phyloP scores from a whole-genome alignment of 2,329 filamentous ascomycete genomes.

The Ambrosiella beaveri region DNA sequence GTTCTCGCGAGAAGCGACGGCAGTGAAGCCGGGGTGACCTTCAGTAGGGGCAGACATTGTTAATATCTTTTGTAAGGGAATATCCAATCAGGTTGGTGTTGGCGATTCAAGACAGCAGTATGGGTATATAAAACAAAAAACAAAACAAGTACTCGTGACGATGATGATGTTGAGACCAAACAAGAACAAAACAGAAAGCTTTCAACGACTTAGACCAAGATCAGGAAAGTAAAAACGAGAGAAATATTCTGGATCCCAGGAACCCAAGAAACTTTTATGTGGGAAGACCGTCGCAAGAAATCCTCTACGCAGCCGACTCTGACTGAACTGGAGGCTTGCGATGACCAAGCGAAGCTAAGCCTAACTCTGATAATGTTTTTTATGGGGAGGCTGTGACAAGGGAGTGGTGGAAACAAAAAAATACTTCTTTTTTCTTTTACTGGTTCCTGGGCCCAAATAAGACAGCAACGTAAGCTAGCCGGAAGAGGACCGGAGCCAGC shows the following conservation, averaged over 20 bases:
- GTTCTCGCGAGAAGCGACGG: constrained; percentile 12
- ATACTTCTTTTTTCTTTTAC: constrained; percentile 2
- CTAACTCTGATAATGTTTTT: neutral
- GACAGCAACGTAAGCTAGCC: neutral
- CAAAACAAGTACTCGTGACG: neutral
- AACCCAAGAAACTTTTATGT: constrained; percentile 11
- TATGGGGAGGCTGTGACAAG: constrained; percentile 9
- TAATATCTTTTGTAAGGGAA: neutral
- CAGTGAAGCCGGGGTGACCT: constrained; percentile 13
- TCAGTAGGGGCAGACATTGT: constrained; percentile 13
- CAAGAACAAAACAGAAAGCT: constrained; percentile 1
- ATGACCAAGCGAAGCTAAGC: neutral
- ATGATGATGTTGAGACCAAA: neutral
- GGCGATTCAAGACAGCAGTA: neutral
- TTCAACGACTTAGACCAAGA: constrained; percentile 5
- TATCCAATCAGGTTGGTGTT: neutral
- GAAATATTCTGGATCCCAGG: neutral
- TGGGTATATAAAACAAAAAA: neutral
- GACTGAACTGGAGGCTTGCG: no score
- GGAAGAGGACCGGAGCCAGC: constrained; percentile 11
- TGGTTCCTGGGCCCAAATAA: no score
- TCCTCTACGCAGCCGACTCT: no score
- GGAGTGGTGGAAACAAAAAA: neutral
- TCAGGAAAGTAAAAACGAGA: constrained; percentile 7
- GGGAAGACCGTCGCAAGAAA: neutral